Percentiles rank a stretch among this genome's conserved stretches.
These are phyloP conservation scores for Leccinum subgranulosum DNA, from an alignment of 768 basidiomycete genomes.

Conservation along the genomic window DNA sequence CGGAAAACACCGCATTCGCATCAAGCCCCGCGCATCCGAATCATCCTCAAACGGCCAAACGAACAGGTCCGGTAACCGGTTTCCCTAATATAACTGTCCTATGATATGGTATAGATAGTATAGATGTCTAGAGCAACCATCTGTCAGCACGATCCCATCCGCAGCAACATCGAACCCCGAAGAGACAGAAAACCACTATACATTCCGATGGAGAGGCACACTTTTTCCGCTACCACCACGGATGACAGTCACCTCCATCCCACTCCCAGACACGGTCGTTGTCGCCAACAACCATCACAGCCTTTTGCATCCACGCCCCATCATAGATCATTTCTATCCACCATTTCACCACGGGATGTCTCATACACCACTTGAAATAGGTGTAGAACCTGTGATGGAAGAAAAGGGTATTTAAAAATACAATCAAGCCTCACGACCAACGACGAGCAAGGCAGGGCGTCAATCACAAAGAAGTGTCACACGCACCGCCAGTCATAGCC, in stretches of 20 bases:
- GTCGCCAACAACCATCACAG: conserved; percentile 37
- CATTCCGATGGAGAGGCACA: background rate
- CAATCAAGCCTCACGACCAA: background rate
- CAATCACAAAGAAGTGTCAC: background rate
- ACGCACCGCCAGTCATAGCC: conserved; percentile 36
- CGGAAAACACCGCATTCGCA: background rate
- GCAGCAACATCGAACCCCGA: background rate
- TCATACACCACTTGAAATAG: conserved; percentile 36
- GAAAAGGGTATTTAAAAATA: conserved; percentile 2
- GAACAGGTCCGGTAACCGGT: background rate
- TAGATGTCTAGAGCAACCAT: background rate
- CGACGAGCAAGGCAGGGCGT: background rate
- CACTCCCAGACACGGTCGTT: conserved; percentile 15
- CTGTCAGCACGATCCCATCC: background rate
- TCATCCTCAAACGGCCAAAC: background rate
- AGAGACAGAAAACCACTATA: background rate
- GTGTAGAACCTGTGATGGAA: conserved; percentile 22
- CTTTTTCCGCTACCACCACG: conserved; percentile 3
- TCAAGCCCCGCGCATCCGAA: background rate
- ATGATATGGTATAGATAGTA: background rate
- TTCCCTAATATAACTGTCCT: background rate
- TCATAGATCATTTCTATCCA: conserved; percentile 37
- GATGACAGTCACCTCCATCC: conserved; percentile 26
- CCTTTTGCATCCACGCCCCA: conserved; percentile 38
- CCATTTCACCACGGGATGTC: conserved; percentile 40